Evolutionary conservation across 306 rosid genomes (phyloP).

Genomic region (Prunus dulcis): DNA sequence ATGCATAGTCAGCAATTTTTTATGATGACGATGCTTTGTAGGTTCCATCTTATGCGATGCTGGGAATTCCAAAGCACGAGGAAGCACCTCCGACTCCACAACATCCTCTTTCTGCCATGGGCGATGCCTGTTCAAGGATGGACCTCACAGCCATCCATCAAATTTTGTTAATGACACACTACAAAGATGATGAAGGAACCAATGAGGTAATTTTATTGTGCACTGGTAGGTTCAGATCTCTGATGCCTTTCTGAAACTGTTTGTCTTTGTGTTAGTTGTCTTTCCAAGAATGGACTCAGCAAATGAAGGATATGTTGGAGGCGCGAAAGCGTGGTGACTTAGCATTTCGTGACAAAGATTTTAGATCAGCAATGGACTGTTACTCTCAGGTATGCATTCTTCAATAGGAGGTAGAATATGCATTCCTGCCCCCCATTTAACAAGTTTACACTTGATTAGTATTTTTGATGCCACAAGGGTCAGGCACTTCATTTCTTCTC

Average conservation of each 20-base stretch:
- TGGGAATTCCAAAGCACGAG: constrained; percentile 71
- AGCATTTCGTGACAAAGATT: constrained; percentile 76
- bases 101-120: constrained; percentile 70
- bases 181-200: constrained; percentile 71
- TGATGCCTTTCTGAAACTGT: constrained; percentile 1
- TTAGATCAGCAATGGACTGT: constrained; percentile 59
- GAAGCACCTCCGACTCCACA: constrained; percentile 67
- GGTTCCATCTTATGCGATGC: constrained; percentile 72
- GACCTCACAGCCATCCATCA: constrained; percentile 79
- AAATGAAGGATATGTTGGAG: constrained; percentile 70
- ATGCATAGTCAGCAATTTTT: background rate
- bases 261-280: constrained; percentile 42
- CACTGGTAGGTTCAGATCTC: constrained; percentile 1
- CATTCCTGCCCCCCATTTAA: background rate
- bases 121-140: constrained; percentile 71
- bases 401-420: background rate
- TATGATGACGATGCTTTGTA: constrained; percentile 16
- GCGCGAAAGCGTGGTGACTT: constrained; percentile 74
- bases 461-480: background rate
- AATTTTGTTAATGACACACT: constrained; percentile 63
- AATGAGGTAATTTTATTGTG: constrained; percentile 48
- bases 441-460: background rate
- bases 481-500: background rate
- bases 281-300: constrained; percentile 91
- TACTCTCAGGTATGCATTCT: constrained; percentile 54